phyloP scores from a whole-genome alignment of 257 asterid genomes.

The Ballota nigra region DNA sequence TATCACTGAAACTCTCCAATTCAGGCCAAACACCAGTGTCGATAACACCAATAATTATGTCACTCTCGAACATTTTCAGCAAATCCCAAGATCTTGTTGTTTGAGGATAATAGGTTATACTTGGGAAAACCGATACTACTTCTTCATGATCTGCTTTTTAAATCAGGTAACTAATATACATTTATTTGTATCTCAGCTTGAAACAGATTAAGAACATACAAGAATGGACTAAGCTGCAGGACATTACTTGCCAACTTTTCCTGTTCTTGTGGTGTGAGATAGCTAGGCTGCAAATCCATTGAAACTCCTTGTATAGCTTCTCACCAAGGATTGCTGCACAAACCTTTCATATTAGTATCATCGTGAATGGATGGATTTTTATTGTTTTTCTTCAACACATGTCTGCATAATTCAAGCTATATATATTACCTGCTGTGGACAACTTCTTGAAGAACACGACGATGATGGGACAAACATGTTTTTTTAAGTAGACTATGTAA shows the following conservation, averaged over 20 bases:
- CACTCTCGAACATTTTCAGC: conserved; percentile 34
- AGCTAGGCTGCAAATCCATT: conserved; percentile 41
- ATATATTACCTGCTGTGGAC: conserved; percentile 28
- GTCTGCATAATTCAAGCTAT: background rate
- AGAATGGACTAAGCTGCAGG: background rate
- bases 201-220: background rate
- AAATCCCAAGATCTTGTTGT: conserved; percentile 54
- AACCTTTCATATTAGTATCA: background rate
- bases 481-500: conserved; percentile 37
- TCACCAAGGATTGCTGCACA: conserved; percentile 18
- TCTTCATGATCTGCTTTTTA: conserved; percentile 25
- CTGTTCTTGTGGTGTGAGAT: conserved; percentile 32
- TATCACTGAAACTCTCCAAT: conserved; percentile 34
- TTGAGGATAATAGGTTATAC: conserved; percentile 25
- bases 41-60: conserved; percentile 37
- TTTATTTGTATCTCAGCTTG: background rate
- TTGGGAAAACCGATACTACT: conserved; percentile 32
- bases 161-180: background rate
- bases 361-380: background rate
- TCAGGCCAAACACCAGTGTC: conserved; percentile 49
- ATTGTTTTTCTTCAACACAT: background rate
- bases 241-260: conserved; percentile 31
- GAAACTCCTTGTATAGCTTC: conserved; percentile 40
- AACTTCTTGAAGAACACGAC: conserved; percentile 28
- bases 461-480: conserved; percentile 8